Evolutionary conservation across 495 filamentous ascomycete genomes (phyloP).

Genomic region (Podospora conica): DNA sequence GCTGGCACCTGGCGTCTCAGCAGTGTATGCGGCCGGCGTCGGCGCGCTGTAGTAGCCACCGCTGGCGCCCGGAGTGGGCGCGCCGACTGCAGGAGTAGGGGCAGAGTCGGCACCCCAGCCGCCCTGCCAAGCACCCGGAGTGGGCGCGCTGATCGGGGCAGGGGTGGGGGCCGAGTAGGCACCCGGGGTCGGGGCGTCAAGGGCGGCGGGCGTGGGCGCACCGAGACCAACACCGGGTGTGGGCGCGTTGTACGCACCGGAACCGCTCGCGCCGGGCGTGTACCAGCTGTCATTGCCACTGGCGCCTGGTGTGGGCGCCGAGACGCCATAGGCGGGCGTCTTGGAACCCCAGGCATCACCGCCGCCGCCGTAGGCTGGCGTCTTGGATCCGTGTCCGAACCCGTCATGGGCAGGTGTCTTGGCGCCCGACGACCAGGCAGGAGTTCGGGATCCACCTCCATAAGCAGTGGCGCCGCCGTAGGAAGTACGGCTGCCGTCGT

Average conservation of each 20-base stretch:
- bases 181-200: constrained; percentile 76
- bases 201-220: constrained; percentile 65
- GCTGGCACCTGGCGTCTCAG: constrained; percentile 71
- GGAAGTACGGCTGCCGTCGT: constrained; percentile 74
- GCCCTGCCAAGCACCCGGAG: constrained; percentile 56
- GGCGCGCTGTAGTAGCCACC: constrained; percentile 62
- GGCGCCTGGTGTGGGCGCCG: constrained; percentile 51
- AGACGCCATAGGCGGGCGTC: constrained; percentile 64
- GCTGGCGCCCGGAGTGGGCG: constrained; percentile 66
- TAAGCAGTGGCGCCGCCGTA: constrained; percentile 55
- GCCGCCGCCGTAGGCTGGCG: constrained; percentile 56
- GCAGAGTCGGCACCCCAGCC: constrained; percentile 55
- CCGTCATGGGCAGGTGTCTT: constrained; percentile 58
- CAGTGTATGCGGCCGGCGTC: constrained; percentile 67
- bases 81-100: constrained; percentile 52
- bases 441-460: constrained; percentile 45
- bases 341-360: constrained; percentile 69
- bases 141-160: constrained; percentile 62
- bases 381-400: constrained; percentile 66
- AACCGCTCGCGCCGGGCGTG: constrained; percentile 52
- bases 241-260: constrained; percentile 64
- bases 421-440: constrained; percentile 47
- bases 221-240: constrained; percentile 64
- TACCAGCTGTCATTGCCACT: constrained; percentile 44
- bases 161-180: constrained; percentile 64